phyloP scores from a whole-genome alignment of 148 eudicot genomes.

The Chenopodium album region DNA sequence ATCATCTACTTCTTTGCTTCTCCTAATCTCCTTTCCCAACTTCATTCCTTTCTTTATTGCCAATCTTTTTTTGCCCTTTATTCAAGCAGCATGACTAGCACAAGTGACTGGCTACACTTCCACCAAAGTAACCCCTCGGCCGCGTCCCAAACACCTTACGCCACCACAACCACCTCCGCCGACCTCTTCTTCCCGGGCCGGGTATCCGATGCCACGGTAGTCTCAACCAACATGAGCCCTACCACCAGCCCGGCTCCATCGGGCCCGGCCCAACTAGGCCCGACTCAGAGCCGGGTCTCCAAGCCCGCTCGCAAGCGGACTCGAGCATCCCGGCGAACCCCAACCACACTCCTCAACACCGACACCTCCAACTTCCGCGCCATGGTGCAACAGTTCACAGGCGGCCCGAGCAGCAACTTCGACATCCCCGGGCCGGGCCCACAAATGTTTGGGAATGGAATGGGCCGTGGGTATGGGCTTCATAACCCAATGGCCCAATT shows the following conservation, averaged over 20 bases:
- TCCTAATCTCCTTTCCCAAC: not conserved
- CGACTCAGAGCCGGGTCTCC: conserved; percentile 35
- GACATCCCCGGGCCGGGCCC: conserved; percentile 1
- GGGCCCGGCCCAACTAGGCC: conserved; percentile 20
- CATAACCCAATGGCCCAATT: conserved; percentile 12
- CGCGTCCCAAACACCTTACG: conserved; percentile 3
- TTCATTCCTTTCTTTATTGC: not conserved
- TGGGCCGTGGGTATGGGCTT: conserved; percentile 22
- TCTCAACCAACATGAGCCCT: conserved; percentile 17
- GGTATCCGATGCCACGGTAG: conserved; percentile 16
- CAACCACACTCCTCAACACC: conserved; percentile 67
- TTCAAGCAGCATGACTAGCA: conserved; percentile 20
- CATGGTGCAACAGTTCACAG: conserved; percentile 82
- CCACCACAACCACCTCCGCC: conserved; percentile 21
- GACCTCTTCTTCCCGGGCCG: conserved; percentile 26
- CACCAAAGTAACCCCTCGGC: conserved; percentile 20
- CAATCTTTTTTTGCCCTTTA: not conserved
- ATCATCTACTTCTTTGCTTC: not conserved
- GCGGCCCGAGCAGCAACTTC: conserved; percentile 36
- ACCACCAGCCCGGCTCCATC: not conserved
- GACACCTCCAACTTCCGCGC: conserved; percentile 73
- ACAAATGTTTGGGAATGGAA: conserved; percentile 8
- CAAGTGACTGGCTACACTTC: conserved; percentile 37
- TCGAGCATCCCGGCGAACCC: conserved; percentile 59
- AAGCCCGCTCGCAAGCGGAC: conserved; percentile 53